Evolutionary conservation across 192 early-diverging fungal species (phyloP), one percentile per base, ranked within the genome.

Genomic region (Linnemannia zychae): DNA sequence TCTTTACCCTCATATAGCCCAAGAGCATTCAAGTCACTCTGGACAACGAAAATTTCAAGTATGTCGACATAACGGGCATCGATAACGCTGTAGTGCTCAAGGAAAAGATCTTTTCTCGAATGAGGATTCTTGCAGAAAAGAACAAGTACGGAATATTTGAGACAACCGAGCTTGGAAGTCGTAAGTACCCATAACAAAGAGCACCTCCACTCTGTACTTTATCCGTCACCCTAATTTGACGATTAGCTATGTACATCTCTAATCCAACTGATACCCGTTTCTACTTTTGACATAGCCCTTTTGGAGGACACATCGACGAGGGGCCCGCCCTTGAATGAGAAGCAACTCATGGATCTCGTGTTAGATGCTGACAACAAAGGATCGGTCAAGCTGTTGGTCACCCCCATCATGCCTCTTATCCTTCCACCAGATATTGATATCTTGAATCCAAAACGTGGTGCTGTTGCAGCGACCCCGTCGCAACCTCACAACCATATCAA

Each of bases 91-190:
- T 72, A 13, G 50, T 76, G 38, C 85, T 89, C 24, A 89, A 87
- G 67, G 75, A 87, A 50, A 67, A 50, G 48, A 87, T 89, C 22
- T 87, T 87, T 50, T 80, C 77, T n/a, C 60, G 78, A n/a, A 85
- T 85, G 83, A 78, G 74, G 20, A 85, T 85, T 34, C 53, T 79
- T 38, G 83, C 83, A 7, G 83, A 85, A 33, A 85, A 85, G 78
- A 85, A 85, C 78, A 85, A 85, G 49, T 85, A 85, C 65, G 83
- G 83, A 2, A 79, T 85, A 7, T 85, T 85, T 60, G 77, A 85
- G 53, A 85, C 83, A 0, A 85, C 77, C 6, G 83, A 85, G 15
- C 83, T 85, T 17, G 83, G 78, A n/a, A 70, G 73, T 60, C 83
- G 83, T 85, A 79, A 76, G 83, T 81, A 22, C 57, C 57, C 16